phyloP scores from a whole-genome alignment of 106 monocot species.

The Triglochin maritima region DNA sequence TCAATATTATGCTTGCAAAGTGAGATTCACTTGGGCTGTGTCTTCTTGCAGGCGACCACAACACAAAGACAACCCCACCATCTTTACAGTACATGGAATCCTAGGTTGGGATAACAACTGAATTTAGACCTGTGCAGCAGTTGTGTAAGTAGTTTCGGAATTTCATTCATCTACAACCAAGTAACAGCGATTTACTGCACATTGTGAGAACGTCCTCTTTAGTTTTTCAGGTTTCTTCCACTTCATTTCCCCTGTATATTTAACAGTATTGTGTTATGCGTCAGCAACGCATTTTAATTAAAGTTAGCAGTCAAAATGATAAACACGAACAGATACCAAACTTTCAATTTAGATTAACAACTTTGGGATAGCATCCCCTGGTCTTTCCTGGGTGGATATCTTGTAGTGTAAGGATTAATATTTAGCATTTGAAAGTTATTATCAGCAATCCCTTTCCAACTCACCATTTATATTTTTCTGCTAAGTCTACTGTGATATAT shows the following conservation, averaged over 20 bases:
- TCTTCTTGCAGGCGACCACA: slow-evolving; percentile 36
- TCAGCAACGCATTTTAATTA: no score
- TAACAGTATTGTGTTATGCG: background rate
- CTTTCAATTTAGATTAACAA: no score
- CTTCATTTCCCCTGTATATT: background rate
- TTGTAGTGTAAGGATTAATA: no score
- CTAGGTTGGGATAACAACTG: slow-evolving; percentile 5
- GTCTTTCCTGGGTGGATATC: no score
- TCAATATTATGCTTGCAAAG: background rate
- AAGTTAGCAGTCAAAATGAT: no score
- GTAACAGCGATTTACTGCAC: background rate
- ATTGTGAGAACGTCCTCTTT: background rate
- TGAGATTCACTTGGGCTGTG: background rate
- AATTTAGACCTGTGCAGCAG: background rate
- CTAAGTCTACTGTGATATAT: no score
- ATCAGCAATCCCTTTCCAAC: no score
- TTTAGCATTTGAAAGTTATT: no score
- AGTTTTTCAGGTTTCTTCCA: background rate
- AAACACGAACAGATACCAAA: no score
- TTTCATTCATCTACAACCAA: background rate
- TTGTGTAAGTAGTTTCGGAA: background rate
- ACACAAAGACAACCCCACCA: slow-evolving; percentile 59
- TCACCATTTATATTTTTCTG: no score
- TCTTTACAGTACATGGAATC: slow-evolving; percentile 68
- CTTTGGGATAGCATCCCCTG: no score